Conservation (phyloP, 176 grass and related monocot genomes). For the Carex scoparia region DNA sequence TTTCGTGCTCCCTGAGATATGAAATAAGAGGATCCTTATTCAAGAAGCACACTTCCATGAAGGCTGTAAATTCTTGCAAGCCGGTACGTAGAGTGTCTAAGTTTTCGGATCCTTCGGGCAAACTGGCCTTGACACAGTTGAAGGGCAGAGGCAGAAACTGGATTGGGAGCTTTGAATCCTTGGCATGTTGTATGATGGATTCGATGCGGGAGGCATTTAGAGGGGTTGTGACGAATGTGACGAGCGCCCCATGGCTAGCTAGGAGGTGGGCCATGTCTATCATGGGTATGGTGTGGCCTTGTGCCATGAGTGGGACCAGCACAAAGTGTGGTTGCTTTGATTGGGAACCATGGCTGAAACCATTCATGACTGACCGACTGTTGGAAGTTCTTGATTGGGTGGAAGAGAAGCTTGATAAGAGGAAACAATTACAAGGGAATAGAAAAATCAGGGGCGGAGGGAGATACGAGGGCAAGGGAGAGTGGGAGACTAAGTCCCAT, state of each 20-base stretch:
- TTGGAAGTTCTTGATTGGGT: background rate
- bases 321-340: conserved; percentile 31
- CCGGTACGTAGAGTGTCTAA: conserved; percentile 4
- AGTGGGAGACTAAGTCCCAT: too few species aligned
- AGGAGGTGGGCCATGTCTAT: conserved; percentile 32
- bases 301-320: conserved; percentile 28
- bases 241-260: background rate
- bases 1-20: conserved; percentile 19
- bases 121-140: conserved; percentile 1
- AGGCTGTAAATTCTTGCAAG: background rate
- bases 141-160: conserved; percentile 21
- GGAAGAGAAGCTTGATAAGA: background rate
- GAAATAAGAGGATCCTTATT: conserved; percentile 21
- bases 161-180: conserved; percentile 5
- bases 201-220: conserved; percentile 29
- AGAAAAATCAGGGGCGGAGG: too few species aligned
- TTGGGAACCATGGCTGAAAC: background rate
- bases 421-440: too few species aligned
- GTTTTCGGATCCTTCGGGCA: conserved; percentile 34
- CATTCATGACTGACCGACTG: background rate
- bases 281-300: conserved; percentile 39
- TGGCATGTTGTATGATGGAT: conserved; percentile 24
- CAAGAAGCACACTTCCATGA: conserved; percentile 4
- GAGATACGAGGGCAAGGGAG: too few species aligned
- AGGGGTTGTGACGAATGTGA: conserved; percentile 35